These are phyloP conservation scores for Yarrowia osloensis DNA, from an alignment of 805 yeast species.

Conservation along the genomic window DNA sequence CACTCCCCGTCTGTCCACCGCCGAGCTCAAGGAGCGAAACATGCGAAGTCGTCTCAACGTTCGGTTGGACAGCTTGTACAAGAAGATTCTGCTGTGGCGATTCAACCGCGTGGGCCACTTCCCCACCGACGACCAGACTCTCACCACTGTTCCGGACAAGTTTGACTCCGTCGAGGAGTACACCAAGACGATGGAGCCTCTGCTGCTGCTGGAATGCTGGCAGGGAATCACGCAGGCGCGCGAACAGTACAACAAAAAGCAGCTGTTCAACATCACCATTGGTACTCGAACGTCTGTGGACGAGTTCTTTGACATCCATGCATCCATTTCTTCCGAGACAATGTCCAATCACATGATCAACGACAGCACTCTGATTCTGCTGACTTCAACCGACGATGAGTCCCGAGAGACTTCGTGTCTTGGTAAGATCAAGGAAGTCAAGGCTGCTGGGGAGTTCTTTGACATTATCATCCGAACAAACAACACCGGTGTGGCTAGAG, in stretches of 20 bases:
- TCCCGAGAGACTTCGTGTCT: conserved; percentile 54
- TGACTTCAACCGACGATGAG: conserved; percentile 41
- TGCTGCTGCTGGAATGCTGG: conserved; percentile 89
- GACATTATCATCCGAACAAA: conserved; percentile 75
- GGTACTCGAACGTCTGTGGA: conserved; percentile 85
- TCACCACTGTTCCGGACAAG: conserved; percentile 53
- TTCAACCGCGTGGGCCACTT: conserved; percentile 57
- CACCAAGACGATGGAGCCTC: conserved; percentile 69
- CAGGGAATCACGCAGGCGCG: conserved; percentile 78
- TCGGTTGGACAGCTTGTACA: conserved; percentile 73
- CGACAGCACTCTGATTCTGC: conserved; percentile 74
- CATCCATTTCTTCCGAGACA: conserved; percentile 59
- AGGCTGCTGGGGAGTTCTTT: conserved; percentile 62
- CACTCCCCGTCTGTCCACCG: conserved; percentile 45
- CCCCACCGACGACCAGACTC: conserved; percentile 50
- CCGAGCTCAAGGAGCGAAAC: conserved; percentile 64
- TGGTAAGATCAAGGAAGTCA: conserved; percentile 77
- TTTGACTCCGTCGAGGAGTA: conserved; percentile 68
- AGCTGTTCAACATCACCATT: conserved; percentile 66
- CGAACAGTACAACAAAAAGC: conserved; percentile 51
- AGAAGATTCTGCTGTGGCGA: conserved; percentile 72
- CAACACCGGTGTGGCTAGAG: conserved; percentile 51
- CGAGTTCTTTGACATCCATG: conserved; percentile 83
- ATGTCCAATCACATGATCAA: conserved; percentile 56
- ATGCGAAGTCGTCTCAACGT: conserved; percentile 81